Evolutionary conservation across 768 basidiomycete species (phyloP), one percentile per base, ranked within the genome.

Genomic region (Mrakia hoshinonis): DNA sequence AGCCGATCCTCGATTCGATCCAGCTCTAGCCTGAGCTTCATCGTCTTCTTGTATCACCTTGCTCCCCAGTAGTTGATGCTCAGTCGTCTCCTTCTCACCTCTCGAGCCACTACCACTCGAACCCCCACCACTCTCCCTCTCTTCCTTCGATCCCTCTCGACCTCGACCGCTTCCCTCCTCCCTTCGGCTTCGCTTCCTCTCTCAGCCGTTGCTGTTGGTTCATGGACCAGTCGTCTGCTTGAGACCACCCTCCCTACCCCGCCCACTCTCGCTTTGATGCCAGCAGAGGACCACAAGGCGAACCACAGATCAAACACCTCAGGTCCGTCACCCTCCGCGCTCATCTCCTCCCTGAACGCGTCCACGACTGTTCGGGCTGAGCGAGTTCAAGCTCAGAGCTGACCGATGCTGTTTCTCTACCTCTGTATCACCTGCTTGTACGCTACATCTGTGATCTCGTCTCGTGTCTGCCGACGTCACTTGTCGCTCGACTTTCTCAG

Each of bases 161-260:
- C 20, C 36, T n/a, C 36, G 13, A 12, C 43, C 54, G 18, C 22
- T 39, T 39, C 66, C 38, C 29, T 31, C 39, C 12, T 52, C 52
- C 4, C 52, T 29, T 47, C 49, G 49, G n/a, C n/a, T 2, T 4
- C 52, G n/a, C 10, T 52, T 0, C 22, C 29, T n/a, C 38, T 39
- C 18, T 61, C 34, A 36, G 58, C 58, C 34, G 34, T 38, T 61
- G 58, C 58, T 61, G 58, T 61, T 61, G 58, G 58, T 61, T 39
- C 58, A 39, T 39, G 36, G 31, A 36, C 3, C 15, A 4, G 4
- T 39, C 13, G 58, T 22, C 22, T 36, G 22, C 11, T 9, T 36
- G 36, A 36, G 31, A 20, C 55, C 31, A 61, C 13, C 36, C 15
- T 6, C 34, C 22, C 4, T 0, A 10, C 36, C n/a, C 36, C 15